Conservation (phyloP, 331 rosid species). For the Prunus yedoensis region DNA sequence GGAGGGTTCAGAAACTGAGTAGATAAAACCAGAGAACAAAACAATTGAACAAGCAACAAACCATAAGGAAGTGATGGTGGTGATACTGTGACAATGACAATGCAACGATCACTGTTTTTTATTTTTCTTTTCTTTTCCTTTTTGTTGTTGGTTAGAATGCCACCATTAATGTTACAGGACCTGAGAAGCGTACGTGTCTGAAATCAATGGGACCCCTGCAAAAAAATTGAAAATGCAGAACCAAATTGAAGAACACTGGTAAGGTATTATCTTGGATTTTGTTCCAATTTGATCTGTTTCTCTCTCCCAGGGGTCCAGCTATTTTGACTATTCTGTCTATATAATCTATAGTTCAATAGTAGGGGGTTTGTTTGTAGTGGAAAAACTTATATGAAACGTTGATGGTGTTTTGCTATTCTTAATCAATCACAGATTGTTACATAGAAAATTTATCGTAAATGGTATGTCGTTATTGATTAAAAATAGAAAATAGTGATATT, state of each 20-base stretch:
- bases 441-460: too few relatives aligned
- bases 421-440: rapidly evolving
- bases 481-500: too few relatives aligned
- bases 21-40: constrained; percentile 6
- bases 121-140: too few relatives aligned
- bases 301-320: background rate
- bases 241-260: too few relatives aligned
- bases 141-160: too few relatives aligned
- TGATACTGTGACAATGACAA: background rate
- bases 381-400: too few relatives aligned
- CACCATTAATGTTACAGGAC: background rate
- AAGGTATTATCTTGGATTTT: background rate
- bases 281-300: background rate
- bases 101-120: background rate
- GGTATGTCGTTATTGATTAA: rapidly evolving
- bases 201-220: background rate
- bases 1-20: background rate
- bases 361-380: background rate
- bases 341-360: too few relatives aligned
- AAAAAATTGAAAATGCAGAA: too few relatives aligned
- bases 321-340: background rate
- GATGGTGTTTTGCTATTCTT: too few relatives aligned
- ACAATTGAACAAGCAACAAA: background rate
- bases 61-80: background rate
- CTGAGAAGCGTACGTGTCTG: background rate